Conservation (phyloP, 495 filamentous ascomycete genomes). For the Lentithecium fluviatile region DNA sequence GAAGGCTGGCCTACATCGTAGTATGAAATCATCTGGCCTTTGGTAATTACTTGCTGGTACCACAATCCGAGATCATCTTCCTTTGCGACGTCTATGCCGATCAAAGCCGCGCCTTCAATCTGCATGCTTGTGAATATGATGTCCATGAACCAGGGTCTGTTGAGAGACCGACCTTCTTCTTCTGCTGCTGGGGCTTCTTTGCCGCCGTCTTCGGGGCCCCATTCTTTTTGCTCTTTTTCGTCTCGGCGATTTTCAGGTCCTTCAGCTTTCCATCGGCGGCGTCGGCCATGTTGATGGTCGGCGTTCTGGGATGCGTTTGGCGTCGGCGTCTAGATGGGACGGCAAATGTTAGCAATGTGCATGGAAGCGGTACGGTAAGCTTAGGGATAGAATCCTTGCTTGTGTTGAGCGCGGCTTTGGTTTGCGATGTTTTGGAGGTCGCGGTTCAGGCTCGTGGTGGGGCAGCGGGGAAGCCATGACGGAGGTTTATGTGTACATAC, state of each 20-base stretch:
- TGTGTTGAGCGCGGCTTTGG: too few species aligned
- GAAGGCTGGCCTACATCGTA: conserved; percentile 70
- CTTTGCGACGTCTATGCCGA: conserved; percentile 83
- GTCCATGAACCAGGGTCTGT: neutral
- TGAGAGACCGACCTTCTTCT: conserved; percentile 24
- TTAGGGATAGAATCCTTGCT: too few species aligned
- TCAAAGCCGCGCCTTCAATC: conserved; percentile 63
- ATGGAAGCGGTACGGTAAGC: neutral
- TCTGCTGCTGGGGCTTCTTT: conserved; percentile 30
- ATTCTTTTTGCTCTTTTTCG: conserved; percentile 28
- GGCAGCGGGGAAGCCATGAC: conserved; percentile 13
- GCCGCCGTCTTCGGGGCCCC: conserved; percentile 9
- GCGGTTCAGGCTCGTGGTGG: conserved; percentile 14
- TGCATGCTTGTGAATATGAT: conserved; percentile 27
- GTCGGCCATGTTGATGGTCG: conserved; percentile 27
- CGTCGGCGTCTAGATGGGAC: neutral
- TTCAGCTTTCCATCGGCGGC: conserved; percentile 30
- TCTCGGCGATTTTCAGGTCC: conserved; percentile 28
- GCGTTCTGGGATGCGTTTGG: neutral
- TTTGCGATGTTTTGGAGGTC: neutral
- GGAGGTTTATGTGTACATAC: conserved; percentile 2
- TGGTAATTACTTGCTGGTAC: conserved; percentile 95
- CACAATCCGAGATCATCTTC: conserved; percentile 84
- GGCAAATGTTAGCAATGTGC: neutral
- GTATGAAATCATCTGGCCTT: conserved; percentile 93